phyloP scores from a whole-genome alignment of 768 basidiomycete genomes.

The Hypsizygus marmoreus region DNA sequence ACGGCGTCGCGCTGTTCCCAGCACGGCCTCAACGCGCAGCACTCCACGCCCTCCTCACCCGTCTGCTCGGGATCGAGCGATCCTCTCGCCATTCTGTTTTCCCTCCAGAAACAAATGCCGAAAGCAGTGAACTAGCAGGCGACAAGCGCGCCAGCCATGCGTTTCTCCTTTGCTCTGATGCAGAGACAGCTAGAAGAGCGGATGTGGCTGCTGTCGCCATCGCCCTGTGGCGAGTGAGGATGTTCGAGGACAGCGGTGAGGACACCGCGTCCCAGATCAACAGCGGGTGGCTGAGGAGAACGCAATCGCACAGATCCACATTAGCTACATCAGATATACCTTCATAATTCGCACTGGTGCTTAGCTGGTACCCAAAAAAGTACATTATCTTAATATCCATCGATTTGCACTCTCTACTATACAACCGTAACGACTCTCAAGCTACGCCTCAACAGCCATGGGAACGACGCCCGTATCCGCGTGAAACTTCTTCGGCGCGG shows the following conservation, averaged over 20 bases:
- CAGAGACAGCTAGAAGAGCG: constrained; percentile 47
- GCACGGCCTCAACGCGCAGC: constrained; percentile 59
- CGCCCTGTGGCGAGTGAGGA: constrained; percentile 77
- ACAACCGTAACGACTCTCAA: constrained; percentile 5
- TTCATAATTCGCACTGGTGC: too few relatives aligned
- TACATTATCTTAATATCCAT: too few relatives aligned
- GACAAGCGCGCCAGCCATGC: constrained; percentile 56
- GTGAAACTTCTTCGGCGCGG: constrained; percentile 29
- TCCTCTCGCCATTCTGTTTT: constrained; percentile 14
- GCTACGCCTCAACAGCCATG: constrained; percentile 50
- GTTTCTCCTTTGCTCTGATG: constrained; percentile 62
- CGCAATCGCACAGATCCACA: too few relatives aligned
- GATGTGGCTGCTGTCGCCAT: constrained; percentile 68
- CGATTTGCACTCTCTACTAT: constrained; percentile 13
- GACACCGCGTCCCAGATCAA: constrained; percentile 23
- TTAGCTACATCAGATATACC: too few relatives aligned
- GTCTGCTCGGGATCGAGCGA: constrained; percentile 52
- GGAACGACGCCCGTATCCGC: constrained; percentile 39
- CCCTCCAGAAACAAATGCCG: neutral
- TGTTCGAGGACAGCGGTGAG: constrained; percentile 72
- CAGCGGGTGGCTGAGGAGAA: constrained; percentile 19
- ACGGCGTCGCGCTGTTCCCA: constrained; percentile 67
- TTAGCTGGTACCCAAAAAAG: too few relatives aligned
- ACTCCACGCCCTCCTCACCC: constrained; percentile 49
- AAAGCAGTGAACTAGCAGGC: constrained; percentile 1